Evolutionary conservation across 371 early-diverging fungal species (phyloP).

Genomic region (Rhizopus arrhizus): DNA sequence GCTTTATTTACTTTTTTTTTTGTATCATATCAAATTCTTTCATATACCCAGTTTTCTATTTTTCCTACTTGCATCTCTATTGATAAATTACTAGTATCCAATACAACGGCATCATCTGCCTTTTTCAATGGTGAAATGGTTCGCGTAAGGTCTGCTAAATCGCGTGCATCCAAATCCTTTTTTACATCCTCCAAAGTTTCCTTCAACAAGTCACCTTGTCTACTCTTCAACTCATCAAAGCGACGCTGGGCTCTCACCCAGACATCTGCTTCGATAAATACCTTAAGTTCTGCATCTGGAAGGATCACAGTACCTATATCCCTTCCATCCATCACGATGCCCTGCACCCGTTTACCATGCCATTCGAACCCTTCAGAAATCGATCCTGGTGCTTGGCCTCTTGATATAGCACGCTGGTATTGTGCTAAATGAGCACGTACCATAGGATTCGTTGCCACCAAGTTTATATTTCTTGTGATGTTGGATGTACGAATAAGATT

Average conservation of each 20-base stretch:
- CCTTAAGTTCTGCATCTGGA: slow-evolving; percentile 89
- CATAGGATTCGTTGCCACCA: slow-evolving; percentile 67
- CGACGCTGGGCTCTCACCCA: slow-evolving; percentile 80
- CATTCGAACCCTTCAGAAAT: slow-evolving; percentile 26
- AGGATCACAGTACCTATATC: slow-evolving; percentile 92
- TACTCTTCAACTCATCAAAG: slow-evolving; percentile 58
- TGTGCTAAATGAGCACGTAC: slow-evolving; percentile 68
- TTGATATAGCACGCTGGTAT: slow-evolving; percentile 59
- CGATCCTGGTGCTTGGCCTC: slow-evolving; percentile 25
- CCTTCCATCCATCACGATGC: slow-evolving; percentile 93
- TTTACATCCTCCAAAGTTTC: slow-evolving; percentile 59
- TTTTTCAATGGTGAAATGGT: slow-evolving; percentile 77
- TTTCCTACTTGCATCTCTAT: slow-evolving; percentile 76
- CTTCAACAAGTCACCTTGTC: slow-evolving; percentile 22
- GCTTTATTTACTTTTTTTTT: not conserved
- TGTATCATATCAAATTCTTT: slow-evolving; percentile 8
- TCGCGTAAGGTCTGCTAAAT: slow-evolving; percentile 76
- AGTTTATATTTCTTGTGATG: slow-evolving; percentile 68
- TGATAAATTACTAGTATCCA: slow-evolving; percentile 80
- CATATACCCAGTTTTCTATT: slow-evolving; percentile 59
- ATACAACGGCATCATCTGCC: slow-evolving; percentile 79
- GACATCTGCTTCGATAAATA: slow-evolving; percentile 81
- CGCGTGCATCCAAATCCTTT: slow-evolving; percentile 69
- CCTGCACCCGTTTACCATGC: slow-evolving; percentile 34
- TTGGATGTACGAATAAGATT: slow-evolving; percentile 62